Evolutionary conservation across 2,329 filamentous ascomycete species (phyloP).

Genomic region (Pseudocercospora eumusae): DNA sequence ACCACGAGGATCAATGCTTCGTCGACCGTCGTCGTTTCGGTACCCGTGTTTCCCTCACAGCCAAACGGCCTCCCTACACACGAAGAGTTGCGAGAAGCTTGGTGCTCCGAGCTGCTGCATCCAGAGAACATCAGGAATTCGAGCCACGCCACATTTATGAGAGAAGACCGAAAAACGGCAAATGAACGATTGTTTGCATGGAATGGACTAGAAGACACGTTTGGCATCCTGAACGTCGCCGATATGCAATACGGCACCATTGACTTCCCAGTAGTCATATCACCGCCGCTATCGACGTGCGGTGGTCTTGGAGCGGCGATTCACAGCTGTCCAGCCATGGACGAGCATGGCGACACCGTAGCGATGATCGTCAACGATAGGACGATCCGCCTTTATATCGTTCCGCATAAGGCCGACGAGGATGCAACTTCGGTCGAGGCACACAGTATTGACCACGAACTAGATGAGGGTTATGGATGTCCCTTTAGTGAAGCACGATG

Average conservation of each 20-base stretch:
- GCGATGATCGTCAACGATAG: constrained; percentile 44
- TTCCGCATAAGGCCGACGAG: constrained; percentile 36
- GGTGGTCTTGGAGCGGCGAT: constrained; percentile 43
- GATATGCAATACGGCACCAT: constrained; percentile 42
- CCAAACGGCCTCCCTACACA: constrained; percentile 37
- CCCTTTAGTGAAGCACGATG: constrained; percentile 42
- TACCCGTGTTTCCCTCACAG: constrained; percentile 40
- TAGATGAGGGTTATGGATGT: constrained; percentile 43
- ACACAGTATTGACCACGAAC: constrained; percentile 43
- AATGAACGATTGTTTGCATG: constrained; percentile 42
- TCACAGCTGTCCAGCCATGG: constrained; percentile 40
- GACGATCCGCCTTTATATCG: constrained; percentile 41
- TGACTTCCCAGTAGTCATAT: constrained; percentile 43
- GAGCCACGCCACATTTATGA: constrained; percentile 43
- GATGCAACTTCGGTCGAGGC: constrained; percentile 38
- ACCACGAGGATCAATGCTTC: constrained; percentile 42
- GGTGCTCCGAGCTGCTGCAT: constrained; percentile 43
- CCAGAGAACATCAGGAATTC: constrained; percentile 43
- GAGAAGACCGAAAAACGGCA: constrained; percentile 33
- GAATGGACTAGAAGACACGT: constrained; percentile 43
- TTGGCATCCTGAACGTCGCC: constrained; percentile 39
- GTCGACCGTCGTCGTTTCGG: constrained; percentile 40
- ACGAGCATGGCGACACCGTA: constrained; percentile 42
- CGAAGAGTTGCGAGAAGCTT: constrained; percentile 43
- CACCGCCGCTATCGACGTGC: constrained; percentile 41